Evolutionary conservation across 1,284 basidiomycete species (phyloP).

Genomic region (Testicularia cyperi): DNA sequence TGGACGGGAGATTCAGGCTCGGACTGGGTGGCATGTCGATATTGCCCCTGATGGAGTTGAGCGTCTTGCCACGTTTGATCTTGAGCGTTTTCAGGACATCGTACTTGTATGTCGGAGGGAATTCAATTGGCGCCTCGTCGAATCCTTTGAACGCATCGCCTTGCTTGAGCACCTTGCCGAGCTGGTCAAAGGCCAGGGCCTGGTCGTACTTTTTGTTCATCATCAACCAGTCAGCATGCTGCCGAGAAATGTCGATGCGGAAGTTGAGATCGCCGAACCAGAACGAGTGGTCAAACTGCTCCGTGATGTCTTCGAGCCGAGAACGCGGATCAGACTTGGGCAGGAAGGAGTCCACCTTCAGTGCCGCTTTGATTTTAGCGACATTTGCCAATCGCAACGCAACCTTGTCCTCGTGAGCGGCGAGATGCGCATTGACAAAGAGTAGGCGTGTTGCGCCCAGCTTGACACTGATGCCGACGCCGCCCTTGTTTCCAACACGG

Average conservation of each 20-base stretch:
- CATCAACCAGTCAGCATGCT: constrained; percentile 66
- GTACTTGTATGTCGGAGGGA: constrained; percentile 73
- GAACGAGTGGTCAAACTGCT: constrained; percentile 79
- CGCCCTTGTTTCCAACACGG: constrained; percentile 74
- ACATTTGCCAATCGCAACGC: constrained; percentile 60
- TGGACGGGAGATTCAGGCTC: no score
- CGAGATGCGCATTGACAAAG: constrained; percentile 84
- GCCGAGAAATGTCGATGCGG: constrained; percentile 64
- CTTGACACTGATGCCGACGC: constrained; percentile 77
- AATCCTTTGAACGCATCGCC: constrained; percentile 68
- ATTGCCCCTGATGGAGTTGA: constrained; percentile 6
- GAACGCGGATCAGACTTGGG: constrained; percentile 65
- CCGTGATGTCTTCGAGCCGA: constrained; percentile 68
- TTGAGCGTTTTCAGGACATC: constrained; percentile 67
- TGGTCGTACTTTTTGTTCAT: constrained; percentile 62
- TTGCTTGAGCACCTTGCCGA: constrained; percentile 70
- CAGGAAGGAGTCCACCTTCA: constrained; percentile 66
- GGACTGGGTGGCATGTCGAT: constrained; percentile 14
- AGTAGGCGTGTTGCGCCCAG: constrained; percentile 73
- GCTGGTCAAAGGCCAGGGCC: constrained; percentile 72
- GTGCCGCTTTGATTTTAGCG: constrained; percentile 64
- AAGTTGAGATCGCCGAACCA: constrained; percentile 61
- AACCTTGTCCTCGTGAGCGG: constrained; percentile 61
- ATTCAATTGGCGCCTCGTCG: constrained; percentile 61
- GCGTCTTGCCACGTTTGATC: constrained; percentile 47